Evolutionary conservation across 1,284 basidiomycete species (phyloP), one percentile per base, ranked within the genome.

Genomic region (Irpex lacteus): DNA sequence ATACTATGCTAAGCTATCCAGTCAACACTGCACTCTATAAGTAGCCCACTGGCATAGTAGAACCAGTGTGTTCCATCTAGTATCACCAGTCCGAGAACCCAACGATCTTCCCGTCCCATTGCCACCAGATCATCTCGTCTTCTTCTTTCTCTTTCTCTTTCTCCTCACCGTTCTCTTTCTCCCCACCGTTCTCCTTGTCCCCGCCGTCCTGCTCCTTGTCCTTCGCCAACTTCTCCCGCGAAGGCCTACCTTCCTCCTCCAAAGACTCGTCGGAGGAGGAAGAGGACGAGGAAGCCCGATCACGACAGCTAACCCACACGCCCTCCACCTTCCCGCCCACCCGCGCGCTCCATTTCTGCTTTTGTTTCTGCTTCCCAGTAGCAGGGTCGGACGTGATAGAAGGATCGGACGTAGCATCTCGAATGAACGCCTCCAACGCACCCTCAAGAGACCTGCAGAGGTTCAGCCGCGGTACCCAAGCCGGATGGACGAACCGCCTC

Each of bases 51-150:
- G n/a, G n/a, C n/a, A n/a, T n/a, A n/a, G n/a, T n/a, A n/a, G n/a
- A n/a, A n/a, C n/a, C n/a, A n/a, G n/a, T 44, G 40, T 44, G 40
- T 26, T 44, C n/a, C n/a, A n/a, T n/a, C n/a, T n/a, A n/a, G 47
- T 21, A 11, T 70, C 66, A 90, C 87, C 88, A 91, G 60, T 89
- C 88, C 34, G 81, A 73, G 69, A 91, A 89, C 0, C 90, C 89
- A n/a, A 79, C 79, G 65, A 91, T 71, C 70, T 86, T 89, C 7
- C 89, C 88, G 68, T 90, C 84, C 90, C 90, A 92, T 60, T 79
- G 84, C 89, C 90, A 92, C 90, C 90, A 92, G 60, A 92, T 90
- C 82, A 89, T 81, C 69, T 92, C 90, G 60, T 89, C 85, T 18
- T 83, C 85, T 68, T 89, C 88, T 9, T 74, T 70, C 44, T 67